A percentile compares a stretch with the other conserved stretches of the same genome.
phyloP scores from a whole-genome alignment of 129 eudicot genomes.

The Artemisia tridentata region DNA sequence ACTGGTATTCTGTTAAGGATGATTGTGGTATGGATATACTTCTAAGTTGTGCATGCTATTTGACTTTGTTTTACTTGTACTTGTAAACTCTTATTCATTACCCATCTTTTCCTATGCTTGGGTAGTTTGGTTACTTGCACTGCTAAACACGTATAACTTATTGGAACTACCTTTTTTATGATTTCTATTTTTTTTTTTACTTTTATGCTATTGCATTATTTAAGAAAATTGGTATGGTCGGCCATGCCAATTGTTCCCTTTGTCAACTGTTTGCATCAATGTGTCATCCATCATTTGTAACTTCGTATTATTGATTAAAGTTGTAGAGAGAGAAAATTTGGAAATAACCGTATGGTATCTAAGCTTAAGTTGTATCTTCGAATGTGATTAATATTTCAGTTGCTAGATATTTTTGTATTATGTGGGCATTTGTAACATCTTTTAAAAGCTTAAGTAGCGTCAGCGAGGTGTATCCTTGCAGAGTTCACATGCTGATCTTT shows the following conservation, averaged over 20 bases:
- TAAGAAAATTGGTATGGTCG: too few relatives aligned
- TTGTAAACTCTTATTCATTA: slow-evolving; percentile 2
- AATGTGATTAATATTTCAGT: not conserved
- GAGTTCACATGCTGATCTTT: slow-evolving; percentile 11
- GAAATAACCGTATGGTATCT: not conserved
- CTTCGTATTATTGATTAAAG: not conserved
- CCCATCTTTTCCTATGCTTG: not conserved
- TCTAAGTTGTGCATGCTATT: slow-evolving; percentile 10
- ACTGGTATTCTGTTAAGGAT: slow-evolving; percentile 95
- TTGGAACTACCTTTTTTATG: not conserved
- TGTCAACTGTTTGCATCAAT: too few relatives aligned
- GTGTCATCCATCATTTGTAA: too few relatives aligned
- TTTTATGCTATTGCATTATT: too few relatives aligned
- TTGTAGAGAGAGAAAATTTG: not conserved
- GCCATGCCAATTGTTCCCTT: not conserved
- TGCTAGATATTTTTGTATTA: slow-evolving; percentile 3
- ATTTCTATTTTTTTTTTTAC: too few relatives aligned
- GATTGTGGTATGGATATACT: slow-evolving; percentile 61
- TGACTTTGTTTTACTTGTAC: slow-evolving; percentile 13
- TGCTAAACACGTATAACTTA: not conserved
- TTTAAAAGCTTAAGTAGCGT: slow-evolving; percentile 6
- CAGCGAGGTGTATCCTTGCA: slow-evolving; percentile 15
- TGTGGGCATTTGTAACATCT: slow-evolving; percentile 15
- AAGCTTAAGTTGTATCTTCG: too few relatives aligned
- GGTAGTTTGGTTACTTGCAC: slow-evolving; percentile 1